Evolutionary conservation across 2,329 filamentous ascomycete genomes (phyloP).

Genomic region (Trichoderma hamatum): DNA sequence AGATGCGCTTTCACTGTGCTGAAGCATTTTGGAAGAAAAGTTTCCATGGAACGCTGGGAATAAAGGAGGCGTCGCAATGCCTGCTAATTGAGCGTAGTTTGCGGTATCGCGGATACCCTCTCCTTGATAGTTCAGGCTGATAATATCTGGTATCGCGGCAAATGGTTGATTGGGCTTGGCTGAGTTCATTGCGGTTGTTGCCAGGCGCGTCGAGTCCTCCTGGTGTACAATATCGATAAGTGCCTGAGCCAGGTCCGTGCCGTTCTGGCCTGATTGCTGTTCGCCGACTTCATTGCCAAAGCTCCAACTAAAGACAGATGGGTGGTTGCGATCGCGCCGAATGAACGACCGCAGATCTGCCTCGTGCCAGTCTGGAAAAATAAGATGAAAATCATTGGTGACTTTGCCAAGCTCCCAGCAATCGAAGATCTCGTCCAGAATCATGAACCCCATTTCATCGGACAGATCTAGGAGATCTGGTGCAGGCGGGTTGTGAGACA

Average conservation of each 20-base stretch:
- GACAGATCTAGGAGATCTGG: background rate
- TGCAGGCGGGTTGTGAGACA: background rate
- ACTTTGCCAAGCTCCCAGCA: background rate
- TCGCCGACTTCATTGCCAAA: background rate
- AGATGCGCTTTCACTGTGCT: background rate
- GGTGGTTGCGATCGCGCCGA: background rate
- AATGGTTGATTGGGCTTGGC: background rate
- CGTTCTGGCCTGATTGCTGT: background rate
- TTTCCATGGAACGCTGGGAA: background rate
- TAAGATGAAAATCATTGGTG: background rate
- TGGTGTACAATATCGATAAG: background rate
- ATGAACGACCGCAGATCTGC: background rate
- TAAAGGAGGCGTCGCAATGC: background rate
- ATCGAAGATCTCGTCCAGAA: background rate
- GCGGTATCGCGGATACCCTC: background rate
- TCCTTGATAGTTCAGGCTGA: background rate
- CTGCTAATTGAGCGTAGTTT: background rate
- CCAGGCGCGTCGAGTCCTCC: background rate
- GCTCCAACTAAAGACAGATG: background rate
- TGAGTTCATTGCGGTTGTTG: background rate
- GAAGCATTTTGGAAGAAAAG: background rate
- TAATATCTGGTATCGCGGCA: background rate
- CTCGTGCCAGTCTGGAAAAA: background rate
- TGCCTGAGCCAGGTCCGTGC: background rate
- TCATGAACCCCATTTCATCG: background rate